These are phyloP conservation scores for Kluyveromyces starmeri DNA, from an alignment of 805 yeast species.

Conservation along the genomic window DNA sequence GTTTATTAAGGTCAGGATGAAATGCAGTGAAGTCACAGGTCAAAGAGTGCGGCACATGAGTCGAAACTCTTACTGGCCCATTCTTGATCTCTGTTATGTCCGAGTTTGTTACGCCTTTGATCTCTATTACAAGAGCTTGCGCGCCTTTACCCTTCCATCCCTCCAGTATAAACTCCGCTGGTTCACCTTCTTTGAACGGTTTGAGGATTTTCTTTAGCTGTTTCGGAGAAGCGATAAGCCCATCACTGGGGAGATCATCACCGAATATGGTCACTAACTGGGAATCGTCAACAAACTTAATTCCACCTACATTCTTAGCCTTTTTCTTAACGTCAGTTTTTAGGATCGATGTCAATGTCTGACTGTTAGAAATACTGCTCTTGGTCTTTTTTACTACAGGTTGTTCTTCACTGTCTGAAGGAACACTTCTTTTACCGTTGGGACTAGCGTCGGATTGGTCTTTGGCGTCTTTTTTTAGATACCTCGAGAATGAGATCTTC, in stretches of 20 bases:
- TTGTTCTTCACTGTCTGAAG: conserved; percentile 1
- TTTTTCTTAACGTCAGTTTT: conserved; percentile 12
- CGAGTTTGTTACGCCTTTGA: conserved; percentile 12
- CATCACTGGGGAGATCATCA: conserved; percentile 25
- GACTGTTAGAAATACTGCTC: neutral
- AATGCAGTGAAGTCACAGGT: conserved; percentile 22
- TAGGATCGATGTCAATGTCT: conserved; percentile 6
- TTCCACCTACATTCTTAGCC: conserved; percentile 7
- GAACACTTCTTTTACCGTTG: conserved; percentile 12
- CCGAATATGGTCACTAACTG: conserved; percentile 25
- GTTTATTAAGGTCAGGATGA: conserved; percentile 18
- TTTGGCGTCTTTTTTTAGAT: conserved; percentile 24
- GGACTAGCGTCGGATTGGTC: conserved; percentile 6
- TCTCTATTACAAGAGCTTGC: conserved; percentile 12
- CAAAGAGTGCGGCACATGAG: conserved; percentile 17
- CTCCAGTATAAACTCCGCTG: conserved; percentile 21
- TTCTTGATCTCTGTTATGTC: conserved; percentile 24
- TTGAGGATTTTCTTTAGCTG: conserved; percentile 25
- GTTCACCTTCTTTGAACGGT: conserved; percentile 29
- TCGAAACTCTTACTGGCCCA: conserved; percentile 23
- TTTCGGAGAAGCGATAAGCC: conserved; percentile 22
- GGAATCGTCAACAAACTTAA: conserved; percentile 22
- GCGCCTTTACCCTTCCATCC: conserved; percentile 16
- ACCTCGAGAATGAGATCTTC: conserved; percentile 28
- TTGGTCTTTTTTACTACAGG: neutral